Evolutionary conservation across 148 eudicot genomes (phyloP).

Genomic region (Linanthus parryae): DNA sequence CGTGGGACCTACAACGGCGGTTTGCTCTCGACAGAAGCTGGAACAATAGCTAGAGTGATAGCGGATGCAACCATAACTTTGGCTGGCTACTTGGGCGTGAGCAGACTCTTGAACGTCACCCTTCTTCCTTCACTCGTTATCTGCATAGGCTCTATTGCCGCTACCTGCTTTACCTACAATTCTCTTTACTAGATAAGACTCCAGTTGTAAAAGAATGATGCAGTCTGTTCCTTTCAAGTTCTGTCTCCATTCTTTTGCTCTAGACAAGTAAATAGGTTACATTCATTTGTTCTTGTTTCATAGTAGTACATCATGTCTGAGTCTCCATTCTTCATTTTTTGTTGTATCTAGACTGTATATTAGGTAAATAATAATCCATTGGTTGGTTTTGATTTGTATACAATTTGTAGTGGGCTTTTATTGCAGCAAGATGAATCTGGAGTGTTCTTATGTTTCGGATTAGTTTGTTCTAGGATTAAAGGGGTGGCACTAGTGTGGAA

Average conservation of each 20-base stretch:
- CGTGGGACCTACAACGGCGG: slow-evolving; percentile 98
- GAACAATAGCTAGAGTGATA: slow-evolving; percentile 86
- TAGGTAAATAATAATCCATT: no score
- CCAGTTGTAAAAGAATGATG: neutral
- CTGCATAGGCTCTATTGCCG: slow-evolving; percentile 63
- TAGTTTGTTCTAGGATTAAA: no score
- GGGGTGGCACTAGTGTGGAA: no score
- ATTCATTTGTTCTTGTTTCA: neutral
- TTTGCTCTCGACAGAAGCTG: slow-evolving; percentile 89
- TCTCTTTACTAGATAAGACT: slow-evolving; percentile 44
- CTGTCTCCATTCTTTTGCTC: neutral
- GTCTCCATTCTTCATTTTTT: no score
- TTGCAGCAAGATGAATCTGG: no score
- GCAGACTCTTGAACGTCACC: slow-evolving; percentile 56
- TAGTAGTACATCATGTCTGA: no score
- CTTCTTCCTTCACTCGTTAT: slow-evolving; percentile 75
- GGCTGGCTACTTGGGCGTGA: slow-evolving; percentile 64
- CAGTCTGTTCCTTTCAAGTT: neutral
- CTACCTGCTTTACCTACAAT: slow-evolving; percentile 85
- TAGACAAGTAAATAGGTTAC: neutral
- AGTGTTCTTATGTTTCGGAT: no score
- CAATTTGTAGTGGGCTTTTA: no score
- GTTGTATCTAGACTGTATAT: no score
- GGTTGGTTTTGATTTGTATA: no score
- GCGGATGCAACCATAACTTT: slow-evolving; percentile 90